Base-by-base conservation (phyloP, 805 yeast genomes). In the Pichia thaimueangensis region DNA sequence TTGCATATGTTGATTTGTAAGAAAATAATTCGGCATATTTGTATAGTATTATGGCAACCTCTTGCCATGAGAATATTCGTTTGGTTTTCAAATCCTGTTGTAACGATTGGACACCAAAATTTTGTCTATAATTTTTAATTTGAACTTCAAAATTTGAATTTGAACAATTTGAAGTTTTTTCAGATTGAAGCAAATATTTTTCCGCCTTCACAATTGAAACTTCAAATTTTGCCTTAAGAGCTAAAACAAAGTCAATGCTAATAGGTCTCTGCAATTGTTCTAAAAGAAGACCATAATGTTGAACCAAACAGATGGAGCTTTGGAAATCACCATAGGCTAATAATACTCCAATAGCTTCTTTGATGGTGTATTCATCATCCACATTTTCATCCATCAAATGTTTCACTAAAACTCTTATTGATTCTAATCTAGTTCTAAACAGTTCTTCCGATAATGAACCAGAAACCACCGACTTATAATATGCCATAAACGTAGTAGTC, bases 281-380 rank as follows among this genome's bases (percentile, higher is more conserved):
- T 4, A 17, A 8, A n/a, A 5, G 6, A 16, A 20, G 5, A 7
- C 64, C 64, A 30, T 51, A 48, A 36, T 49, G 50, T 35, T 56
- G 52, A 8, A 59, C 32, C 5, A 49, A 48, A 36, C 61, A 56
- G 9, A 59, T 48, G 0, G 54, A 53, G 6, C 58, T 19, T 25
- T 30, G 37, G 20, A 32, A 43, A 37, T 59, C 64, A 10, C 60
- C 57, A 41, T 47, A 60, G 2, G 50, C 52, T 34, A 61, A 19
- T 21, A 60, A 53, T 1, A 61, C 50, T 8, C 45, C 45, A 23
- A 45, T 38, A 0, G 47, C 35, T 28, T 46, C 49, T 16, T 43
- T 36, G 19, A 46, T 25, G 4, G 45, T 45, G 27, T 27, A 33
- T 10, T 33, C 30, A 34, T 45, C 37, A 25, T 35, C 23, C 9